A percentile compares a stretch with the other conserved stretches of the same genome.
phyloP scores from a whole-genome alignment of 2,329 filamentous ascomycete species.

The Colletotrichum sojae region DNA sequence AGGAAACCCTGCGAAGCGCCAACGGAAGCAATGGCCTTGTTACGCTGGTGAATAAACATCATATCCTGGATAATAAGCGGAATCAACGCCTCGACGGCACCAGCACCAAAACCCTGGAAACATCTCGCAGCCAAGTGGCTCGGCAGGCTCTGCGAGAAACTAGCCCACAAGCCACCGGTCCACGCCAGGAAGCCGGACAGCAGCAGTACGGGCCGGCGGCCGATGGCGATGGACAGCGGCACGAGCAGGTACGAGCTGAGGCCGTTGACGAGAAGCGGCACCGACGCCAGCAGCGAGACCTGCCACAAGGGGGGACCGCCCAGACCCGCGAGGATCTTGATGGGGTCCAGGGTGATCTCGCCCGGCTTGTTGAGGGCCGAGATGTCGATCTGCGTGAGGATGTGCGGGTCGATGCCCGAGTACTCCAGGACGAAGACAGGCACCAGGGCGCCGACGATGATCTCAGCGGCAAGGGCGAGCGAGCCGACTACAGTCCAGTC shows the following conservation, averaged over 20 bases:
- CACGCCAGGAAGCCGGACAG: slow-evolving; percentile 51
- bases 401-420: slow-evolving; percentile 49
- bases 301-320: slow-evolving; percentile 48
- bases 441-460: slow-evolving; percentile 49
- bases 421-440: slow-evolving; percentile 54
- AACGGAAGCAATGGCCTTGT: slow-evolving; percentile 50
- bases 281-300: slow-evolving; percentile 50
- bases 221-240: slow-evolving; percentile 54
- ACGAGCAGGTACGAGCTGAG: slow-evolving; percentile 54
- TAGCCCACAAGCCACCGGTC: slow-evolving; percentile 54
- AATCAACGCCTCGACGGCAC: slow-evolving; percentile 53
- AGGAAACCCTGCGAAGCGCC: slow-evolving; percentile 49
- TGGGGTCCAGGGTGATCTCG: slow-evolving; percentile 44
- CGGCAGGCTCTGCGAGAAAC: slow-evolving; percentile 47
- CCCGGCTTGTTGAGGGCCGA: slow-evolving; percentile 37
- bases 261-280: slow-evolving; percentile 54
- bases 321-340: slow-evolving; percentile 49
- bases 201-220: slow-evolving; percentile 54
- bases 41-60: slow-evolving; percentile 56
- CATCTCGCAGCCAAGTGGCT: slow-evolving; percentile 52
- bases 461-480: slow-evolving; percentile 40
- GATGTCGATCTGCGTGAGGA: slow-evolving; percentile 46
- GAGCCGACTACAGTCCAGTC: slow-evolving; percentile 33
- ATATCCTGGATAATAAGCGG: slow-evolving; percentile 57
- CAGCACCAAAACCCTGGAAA: slow-evolving; percentile 53